Base-by-base conservation (phyloP, 1,284 basidiomycete genomes). In the Gomphus bonarii region DNA sequence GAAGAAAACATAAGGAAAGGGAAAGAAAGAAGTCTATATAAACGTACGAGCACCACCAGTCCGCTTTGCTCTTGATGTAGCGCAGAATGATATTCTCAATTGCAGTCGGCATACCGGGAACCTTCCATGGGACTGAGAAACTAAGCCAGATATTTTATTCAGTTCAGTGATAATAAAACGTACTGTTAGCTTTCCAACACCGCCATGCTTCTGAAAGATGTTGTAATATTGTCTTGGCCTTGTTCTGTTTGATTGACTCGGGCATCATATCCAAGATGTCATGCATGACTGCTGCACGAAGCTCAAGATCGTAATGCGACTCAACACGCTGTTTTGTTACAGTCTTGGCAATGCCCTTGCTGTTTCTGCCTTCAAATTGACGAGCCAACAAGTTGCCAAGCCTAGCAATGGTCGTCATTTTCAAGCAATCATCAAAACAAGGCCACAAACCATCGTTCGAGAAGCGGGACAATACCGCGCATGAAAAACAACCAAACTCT, bases 401-500 rank as follows among this genome's bases (percentile, higher is more conserved):
- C 92, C 80, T 82, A 43, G 36, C n/a, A 44, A 42, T 12, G 18
- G 28, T 54, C 8, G 55, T 20, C 44, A 40, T 11, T 35, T 16
- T 47, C 16, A 40, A 53, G 50, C 55, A 11, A 57, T 56, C 57
- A 57, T 20, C 54, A 51, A 20, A 40, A 50, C 14, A 43, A 48
- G 6, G 44, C 4, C 3, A 67, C 75, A 54, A 50, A 82, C 86
- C 97, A 99, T 71, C 95, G 79, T 70, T 99, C 95, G 11, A 99
- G 82, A 7, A 99, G 80, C 12, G 97, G 97, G 0, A 98, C 94
- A 65, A 99, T 98, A 60, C 97, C 97, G 55, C 97, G 86, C 85
- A 99, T 91, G 79, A 99, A 99, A 79, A 99, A 99, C 61, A 99
- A 76, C 97, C 97, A 99, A 7, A 99, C 97, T 55, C 97, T 83